These are phyloP conservation scores for Streptanthus diversifolius DNA, from an alignment of 345 rosid genomes.

Conservation along the genomic window DNA sequence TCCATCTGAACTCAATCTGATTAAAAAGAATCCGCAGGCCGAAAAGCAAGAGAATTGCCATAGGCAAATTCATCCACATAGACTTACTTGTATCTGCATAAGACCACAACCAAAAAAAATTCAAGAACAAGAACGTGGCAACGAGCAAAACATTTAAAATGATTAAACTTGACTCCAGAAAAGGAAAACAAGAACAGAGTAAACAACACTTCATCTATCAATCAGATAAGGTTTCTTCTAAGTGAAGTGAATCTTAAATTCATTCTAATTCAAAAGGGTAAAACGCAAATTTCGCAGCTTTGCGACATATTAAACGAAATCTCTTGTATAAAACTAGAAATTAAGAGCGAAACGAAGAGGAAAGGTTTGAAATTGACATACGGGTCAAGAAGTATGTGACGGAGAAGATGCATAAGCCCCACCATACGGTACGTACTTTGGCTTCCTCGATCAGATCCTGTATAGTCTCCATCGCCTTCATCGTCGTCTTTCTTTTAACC, in stretches of 20 bases:
- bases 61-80: slow-evolving; percentile 92
- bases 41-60: slow-evolving; percentile 58
- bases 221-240: neutral
- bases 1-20: slow-evolving; percentile 83
- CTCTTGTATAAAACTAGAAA: neutral
- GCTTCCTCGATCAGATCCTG: slow-evolving; percentile 98
- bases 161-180: slow-evolving; percentile 1
- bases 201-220: slow-evolving; percentile 2
- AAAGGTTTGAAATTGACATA: slow-evolving; percentile 34
- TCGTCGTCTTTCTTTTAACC: neutral
- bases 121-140: neutral
- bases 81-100: slow-evolving; percentile 82
- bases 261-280: no score
- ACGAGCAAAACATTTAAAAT: neutral
- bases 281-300: neutral
- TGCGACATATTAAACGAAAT: neutral
- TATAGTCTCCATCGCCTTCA: slow-evolving; percentile 83
- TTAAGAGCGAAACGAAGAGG: neutral
- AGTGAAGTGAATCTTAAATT: neutral
- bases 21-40: slow-evolving; percentile 48
- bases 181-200: slow-evolving; percentile 1
- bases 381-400: slow-evolving; percentile 85
- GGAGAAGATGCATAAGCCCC: slow-evolving; percentile 72
- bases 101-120: neutral
- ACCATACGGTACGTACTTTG: slow-evolving; percentile 76